Percentiles rank a stretch among this genome's conserved stretches.
Evolutionary conservation across 2,329 filamentous ascomycete genomes (phyloP).

Genomic region (Colletotrichum tofieldiae): DNA sequence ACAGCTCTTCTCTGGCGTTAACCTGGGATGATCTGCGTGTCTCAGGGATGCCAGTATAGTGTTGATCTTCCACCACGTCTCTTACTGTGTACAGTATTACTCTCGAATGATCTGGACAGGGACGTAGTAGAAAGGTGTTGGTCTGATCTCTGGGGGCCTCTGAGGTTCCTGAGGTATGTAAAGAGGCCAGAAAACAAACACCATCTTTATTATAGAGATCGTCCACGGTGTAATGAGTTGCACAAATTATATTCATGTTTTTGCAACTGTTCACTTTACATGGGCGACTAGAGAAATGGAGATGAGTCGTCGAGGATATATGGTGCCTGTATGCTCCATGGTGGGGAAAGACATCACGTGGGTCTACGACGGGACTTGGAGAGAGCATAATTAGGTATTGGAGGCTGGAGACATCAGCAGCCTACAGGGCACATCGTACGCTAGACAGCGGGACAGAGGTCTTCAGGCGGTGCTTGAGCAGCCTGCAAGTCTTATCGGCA

Average conservation of each 20-base stretch:
- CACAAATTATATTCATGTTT: not conserved
- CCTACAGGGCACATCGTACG: not conserved
- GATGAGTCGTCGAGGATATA: not conserved
- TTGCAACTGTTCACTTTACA: not conserved
- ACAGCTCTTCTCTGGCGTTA: not conserved
- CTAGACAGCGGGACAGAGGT: too few species aligned
- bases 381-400: not conserved
- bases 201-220: not conserved
- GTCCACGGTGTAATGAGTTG: not conserved
- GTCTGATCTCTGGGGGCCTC: not conserved
- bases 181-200: not conserved
- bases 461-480: not conserved
- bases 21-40: not conserved
- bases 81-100: not conserved
- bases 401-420: not conserved
- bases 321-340: not conserved
- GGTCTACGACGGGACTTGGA: not conserved
- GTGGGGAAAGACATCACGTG: conserved; percentile 4
- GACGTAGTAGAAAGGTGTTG: conserved; percentile 22
- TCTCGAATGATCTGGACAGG: not conserved
- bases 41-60: not conserved
- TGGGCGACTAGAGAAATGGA: not conserved
- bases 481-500: not conserved
- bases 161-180: not conserved
- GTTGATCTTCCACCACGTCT: not conserved